Conservation (phyloP, 192 early-diverging fungal species). For the Entomortierella parvispora region DNA sequence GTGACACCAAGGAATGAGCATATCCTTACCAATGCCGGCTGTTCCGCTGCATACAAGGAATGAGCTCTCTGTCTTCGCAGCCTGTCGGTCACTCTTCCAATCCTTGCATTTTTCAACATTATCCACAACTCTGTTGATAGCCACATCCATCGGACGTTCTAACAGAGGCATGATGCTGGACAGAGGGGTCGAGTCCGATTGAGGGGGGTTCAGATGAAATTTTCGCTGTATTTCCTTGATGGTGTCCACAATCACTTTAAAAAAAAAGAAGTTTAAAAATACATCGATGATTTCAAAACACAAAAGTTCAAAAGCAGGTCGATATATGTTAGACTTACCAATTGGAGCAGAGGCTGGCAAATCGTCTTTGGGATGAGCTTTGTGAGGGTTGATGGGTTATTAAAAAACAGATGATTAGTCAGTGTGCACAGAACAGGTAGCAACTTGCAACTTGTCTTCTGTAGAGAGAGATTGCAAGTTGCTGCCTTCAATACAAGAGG, state of each 20-base stretch:
- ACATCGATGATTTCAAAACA: not conserved
- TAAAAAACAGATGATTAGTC: no score
- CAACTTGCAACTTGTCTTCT: no score
- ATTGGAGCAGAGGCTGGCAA: not conserved
- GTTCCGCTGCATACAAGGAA: constrained; percentile 18
- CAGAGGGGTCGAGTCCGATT: not conserved
- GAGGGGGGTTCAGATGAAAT: not conserved
- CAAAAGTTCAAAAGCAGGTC: not conserved
- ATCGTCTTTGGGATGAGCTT: not conserved
- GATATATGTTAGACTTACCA: constrained; percentile 11
- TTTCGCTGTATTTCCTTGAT: constrained; percentile 9
- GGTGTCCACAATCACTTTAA: constrained; percentile 2
- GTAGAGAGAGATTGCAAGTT: no score
- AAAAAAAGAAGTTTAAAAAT: not conserved
- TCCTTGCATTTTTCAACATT: not conserved
- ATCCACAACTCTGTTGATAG: constrained; percentile 5
- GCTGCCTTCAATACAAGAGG: no score
- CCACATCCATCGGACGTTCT: no score
- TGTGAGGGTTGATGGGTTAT: no score
- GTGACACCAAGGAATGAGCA: no score
- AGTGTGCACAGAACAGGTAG: no score
- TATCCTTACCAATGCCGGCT: constrained; percentile 12
- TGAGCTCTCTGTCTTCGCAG: not conserved
- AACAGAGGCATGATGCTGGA: not conserved
- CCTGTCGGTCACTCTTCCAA: not conserved